These are phyloP conservation scores for Asclepias syriaca DNA, from an alignment of 257 asterid genomes.

Conservation along the genomic window DNA sequence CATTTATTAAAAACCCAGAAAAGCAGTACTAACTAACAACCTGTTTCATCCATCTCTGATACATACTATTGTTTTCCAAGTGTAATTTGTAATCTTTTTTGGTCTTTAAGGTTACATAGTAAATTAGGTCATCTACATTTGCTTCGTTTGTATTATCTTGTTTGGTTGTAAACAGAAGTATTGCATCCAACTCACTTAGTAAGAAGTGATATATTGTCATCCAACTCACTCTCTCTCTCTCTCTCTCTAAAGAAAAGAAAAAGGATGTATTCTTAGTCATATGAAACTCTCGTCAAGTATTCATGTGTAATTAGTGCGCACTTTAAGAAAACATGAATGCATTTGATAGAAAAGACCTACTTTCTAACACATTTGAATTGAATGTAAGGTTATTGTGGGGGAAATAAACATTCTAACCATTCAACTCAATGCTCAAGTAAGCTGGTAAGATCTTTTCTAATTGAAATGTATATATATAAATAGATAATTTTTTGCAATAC, in stretches of 20 bases:
- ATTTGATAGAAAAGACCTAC: background rate
- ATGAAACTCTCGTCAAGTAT: no score
- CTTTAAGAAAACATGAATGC: background rate
- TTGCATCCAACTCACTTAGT: background rate
- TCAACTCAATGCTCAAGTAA: no score
- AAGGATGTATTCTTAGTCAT: background rate
- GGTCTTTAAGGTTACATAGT: background rate
- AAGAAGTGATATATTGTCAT: background rate
- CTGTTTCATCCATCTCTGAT: background rate
- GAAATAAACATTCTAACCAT: background rate
- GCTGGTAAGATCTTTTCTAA: no score
- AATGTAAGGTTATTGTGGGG: background rate
- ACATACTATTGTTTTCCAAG: background rate
- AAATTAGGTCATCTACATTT: background rate
- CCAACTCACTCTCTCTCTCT: background rate
- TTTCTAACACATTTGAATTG: background rate
- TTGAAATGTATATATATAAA: background rate
- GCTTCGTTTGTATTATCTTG: background rate
- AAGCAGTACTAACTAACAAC: background rate
- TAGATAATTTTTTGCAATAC: background rate
- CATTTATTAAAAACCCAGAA: background rate
- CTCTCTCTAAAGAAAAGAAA: background rate
- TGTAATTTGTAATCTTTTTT: background rate
- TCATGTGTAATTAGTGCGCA: background rate
- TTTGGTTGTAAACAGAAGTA: background rate